Evolutionary conservation across 2,329 filamentous ascomycete genomes (phyloP).

Genomic region (Aspergillus pseudonomiae): DNA sequence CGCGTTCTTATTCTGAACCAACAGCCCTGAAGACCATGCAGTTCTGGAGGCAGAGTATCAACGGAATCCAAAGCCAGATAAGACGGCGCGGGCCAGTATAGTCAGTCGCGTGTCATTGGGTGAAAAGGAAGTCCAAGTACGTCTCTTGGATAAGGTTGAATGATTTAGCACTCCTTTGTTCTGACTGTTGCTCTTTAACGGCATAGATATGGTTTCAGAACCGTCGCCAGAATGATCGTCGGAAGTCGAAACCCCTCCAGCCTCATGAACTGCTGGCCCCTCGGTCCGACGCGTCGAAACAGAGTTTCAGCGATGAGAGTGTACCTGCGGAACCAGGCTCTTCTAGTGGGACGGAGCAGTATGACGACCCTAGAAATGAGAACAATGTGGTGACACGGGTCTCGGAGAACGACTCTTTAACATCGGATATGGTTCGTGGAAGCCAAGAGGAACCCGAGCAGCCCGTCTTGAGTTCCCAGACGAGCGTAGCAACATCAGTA

Average conservation of each 20-base stretch:
- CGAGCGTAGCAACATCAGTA: constrained; percentile 32
- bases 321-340: constrained; percentile 30
- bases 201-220: constrained; percentile 96
- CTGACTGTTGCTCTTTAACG: constrained; percentile 14
- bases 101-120: constrained; percentile 83
- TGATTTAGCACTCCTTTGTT: constrained; percentile 11
- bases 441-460: constrained; percentile 34
- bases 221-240: constrained; percentile 85
- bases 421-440: constrained; percentile 23
- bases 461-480: constrained; percentile 33
- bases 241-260: constrained; percentile 82
- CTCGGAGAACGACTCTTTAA: constrained; percentile 25
- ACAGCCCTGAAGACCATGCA: constrained; percentile 82
- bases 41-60: constrained; percentile 85
- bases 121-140: constrained; percentile 95
- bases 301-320: constrained; percentile 33
- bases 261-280: constrained; percentile 69
- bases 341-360: constrained; percentile 34
- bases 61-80: constrained; percentile 87
- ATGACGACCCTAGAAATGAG: constrained; percentile 25
- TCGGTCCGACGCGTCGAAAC: constrained; percentile 33
- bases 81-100: constrained; percentile 80
- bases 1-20: constrained; percentile 1
- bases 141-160: constrained; percentile 35
- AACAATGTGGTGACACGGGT: constrained; percentile 22